Evolutionary conservation across 306 rosid species (phyloP), one percentile per base, ranked within the genome.

Genomic region (Pachyrhizus erosus): DNA sequence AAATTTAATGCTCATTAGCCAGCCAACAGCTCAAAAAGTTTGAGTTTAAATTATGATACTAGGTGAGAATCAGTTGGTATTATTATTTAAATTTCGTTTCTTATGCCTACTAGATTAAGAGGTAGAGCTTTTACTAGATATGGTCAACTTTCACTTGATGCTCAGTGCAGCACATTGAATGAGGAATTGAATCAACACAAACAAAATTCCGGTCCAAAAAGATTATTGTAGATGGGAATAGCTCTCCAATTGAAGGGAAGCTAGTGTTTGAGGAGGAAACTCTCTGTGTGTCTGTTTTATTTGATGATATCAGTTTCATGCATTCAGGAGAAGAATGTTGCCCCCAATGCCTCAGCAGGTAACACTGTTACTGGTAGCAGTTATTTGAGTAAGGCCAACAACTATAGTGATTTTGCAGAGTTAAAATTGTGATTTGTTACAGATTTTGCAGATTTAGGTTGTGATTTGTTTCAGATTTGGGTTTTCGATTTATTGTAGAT

Each of bases 1-100:
- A 43, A 80, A 61, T 76, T 80, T 70, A 67, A 21, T 70, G 69
- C 77, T 51, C 80, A 67, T 57, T 55, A 34, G 55, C 77, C 45
- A 86, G 75, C 58, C 54, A 76, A 60, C 33, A 60, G 29, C 24
- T 46, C 9, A 39, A 75, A 33, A 75, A 39, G 24, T 9, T n/a
- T n/a, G n/a, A n/a, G n/a, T n/a, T 68, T 37, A 10, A 33, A 62
- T 60, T 23, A 61, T 24, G 48, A 42, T 40, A 43, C 75, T 12
- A 42, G 55, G 37, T 1, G 11, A 20, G 52, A 11, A n/a, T 69
- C 37, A 2, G 34, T 23, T 21, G 55, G 21, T 13, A 69, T 12
- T 69, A 69, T 42, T 20, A 42, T 55, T 40, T 7, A 23, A 12
- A 27, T 46, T 20, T 4, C 1, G 13, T 70, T 70, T 26, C 60